A percentile compares a stretch with the other conserved stretches of the same genome.
Conservation (phyloP, 2,329 filamentous ascomycete species). For the Pseudophaeomoniella oleicola region DNA sequence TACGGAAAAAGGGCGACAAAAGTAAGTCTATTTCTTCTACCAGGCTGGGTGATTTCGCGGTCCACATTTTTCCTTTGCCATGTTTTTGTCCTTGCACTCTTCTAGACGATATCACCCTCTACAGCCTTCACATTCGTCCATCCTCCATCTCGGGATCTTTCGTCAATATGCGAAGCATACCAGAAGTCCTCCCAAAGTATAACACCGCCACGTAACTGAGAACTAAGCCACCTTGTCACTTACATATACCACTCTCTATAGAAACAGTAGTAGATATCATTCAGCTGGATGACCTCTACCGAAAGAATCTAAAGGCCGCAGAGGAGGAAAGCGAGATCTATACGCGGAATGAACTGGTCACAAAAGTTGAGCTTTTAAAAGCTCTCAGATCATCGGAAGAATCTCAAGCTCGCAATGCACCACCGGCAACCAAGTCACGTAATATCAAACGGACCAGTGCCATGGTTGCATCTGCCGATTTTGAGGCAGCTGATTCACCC, state of each 20-base stretch:
- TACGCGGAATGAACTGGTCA: constrained; percentile 35
- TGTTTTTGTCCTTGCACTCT: too few relatives aligned
- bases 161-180: too few relatives aligned
- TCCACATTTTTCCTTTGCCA: background rate
- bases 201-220: too few relatives aligned
- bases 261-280: constrained; percentile 21
- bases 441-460: constrained; percentile 26
- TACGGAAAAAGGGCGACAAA: constrained; percentile 20
- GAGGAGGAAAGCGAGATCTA: constrained; percentile 34
- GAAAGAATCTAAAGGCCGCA: constrained; percentile 30
- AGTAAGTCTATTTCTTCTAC: constrained; percentile 17
- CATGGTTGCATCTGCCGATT: constrained; percentile 24
- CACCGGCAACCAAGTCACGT: constrained; percentile 20
- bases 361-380: constrained; percentile 32
- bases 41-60: constrained; percentile 1
- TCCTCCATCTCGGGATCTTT: too few relatives aligned
- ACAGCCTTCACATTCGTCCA: too few relatives aligned
- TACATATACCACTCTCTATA: constrained; percentile 10
- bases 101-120: too few relatives aligned
- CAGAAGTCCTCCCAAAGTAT: constrained; percentile 4
- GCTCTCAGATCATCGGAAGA: constrained; percentile 33
- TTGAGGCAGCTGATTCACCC: constrained; percentile 28
- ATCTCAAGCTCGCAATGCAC: constrained; percentile 19
- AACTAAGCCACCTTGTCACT: too few relatives aligned
- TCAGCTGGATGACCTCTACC: constrained; percentile 29